phyloP scores from a whole-genome alignment of 345 rosid genomes.

The Acer campestre region DNA sequence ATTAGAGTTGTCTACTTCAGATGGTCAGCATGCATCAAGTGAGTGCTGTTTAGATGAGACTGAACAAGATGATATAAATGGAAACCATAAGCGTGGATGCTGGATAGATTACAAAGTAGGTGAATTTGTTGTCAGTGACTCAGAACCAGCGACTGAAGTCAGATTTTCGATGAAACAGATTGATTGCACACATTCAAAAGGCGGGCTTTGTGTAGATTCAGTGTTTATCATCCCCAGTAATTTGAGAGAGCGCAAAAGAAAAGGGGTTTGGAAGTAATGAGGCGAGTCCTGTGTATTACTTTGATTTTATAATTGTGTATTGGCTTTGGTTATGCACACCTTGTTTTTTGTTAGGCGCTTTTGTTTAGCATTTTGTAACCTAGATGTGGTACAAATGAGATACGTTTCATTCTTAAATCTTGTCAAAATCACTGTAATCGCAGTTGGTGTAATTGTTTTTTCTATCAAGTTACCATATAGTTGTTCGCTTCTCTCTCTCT shows the following conservation, averaged over 20 bases:
- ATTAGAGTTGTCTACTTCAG: constrained; percentile 65
- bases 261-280: constrained; percentile 49
- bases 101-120: constrained; percentile 89
- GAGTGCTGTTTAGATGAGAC: constrained; percentile 62
- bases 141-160: constrained; percentile 68
- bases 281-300: constrained; percentile 23
- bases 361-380: constrained; percentile 18
- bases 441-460: neutral
- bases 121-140: constrained; percentile 61
- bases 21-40: constrained; percentile 64
- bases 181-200: constrained; percentile 94
- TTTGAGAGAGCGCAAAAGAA: constrained; percentile 54
- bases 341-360: constrained; percentile 22
- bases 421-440: neutral
- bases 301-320: constrained; percentile 25
- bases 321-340: constrained; percentile 25
- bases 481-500: neutral
- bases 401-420: constrained; percentile 17
- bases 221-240: constrained; percentile 80
- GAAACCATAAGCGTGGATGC: constrained; percentile 81
- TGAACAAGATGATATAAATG: constrained; percentile 48
- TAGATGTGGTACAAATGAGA: constrained; percentile 28
- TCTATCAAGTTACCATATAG: too few relatives aligned
- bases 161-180: constrained; percentile 93
- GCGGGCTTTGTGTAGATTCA: constrained; percentile 90